Conservation (phyloP, 257 asterid genomes). For the Solanum acaule region DNA sequence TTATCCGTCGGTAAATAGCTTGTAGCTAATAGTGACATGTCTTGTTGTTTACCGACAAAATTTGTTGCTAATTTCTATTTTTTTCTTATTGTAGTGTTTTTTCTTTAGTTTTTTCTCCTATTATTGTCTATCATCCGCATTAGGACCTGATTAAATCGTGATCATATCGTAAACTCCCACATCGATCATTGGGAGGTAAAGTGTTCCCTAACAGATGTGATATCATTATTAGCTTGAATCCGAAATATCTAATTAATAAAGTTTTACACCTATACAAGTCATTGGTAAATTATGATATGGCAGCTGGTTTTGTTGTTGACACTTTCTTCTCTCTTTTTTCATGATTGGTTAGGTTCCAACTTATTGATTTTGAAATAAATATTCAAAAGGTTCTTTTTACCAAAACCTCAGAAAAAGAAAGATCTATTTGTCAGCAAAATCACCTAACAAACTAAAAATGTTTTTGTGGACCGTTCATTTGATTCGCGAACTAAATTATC, state of each 20-base stretch:
- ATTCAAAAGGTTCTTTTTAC: conserved; percentile 11
- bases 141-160: background rate
- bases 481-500: accelerated
- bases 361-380: conserved; percentile 3
- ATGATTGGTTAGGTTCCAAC: conserved; percentile 27
- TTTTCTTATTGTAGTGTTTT: background rate
- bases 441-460: background rate
- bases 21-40: background rate
- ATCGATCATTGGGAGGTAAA: accelerated
- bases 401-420: conserved; percentile 8
- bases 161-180: background rate
- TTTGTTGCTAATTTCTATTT: background rate
- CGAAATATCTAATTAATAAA: accelerated
- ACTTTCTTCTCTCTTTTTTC: too few species aligned
- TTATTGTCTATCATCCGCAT: too few species aligned
- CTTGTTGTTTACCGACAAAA: background rate
- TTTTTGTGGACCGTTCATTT: background rate
- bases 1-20: background rate
- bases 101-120: background rate
- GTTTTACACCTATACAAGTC: background rate
- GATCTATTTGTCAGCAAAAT: background rate
- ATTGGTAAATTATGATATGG: background rate
- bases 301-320: conserved; percentile 18
- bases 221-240: background rate
- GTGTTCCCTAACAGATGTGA: accelerated